A percentile compares a stretch with the other conserved stretches of the same genome.
These are phyloP conservation scores for Suhomyces faveliae DNA, from an alignment of 805 yeast species.

Conservation along the genomic window DNA sequence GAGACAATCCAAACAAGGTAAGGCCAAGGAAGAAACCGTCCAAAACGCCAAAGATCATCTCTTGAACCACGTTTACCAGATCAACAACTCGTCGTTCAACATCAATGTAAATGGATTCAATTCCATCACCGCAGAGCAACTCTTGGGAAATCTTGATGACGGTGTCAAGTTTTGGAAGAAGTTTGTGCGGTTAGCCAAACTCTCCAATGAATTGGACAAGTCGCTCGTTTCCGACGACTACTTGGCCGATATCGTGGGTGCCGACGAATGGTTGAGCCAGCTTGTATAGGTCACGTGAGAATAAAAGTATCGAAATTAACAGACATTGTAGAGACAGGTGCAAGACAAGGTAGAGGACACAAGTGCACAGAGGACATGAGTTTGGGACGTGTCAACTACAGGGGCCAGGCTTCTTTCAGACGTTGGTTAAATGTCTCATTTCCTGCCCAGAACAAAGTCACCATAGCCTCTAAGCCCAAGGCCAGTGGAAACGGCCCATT, in stretches of 20 bases:
- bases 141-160: constrained; percentile 27
- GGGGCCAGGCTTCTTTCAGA: neutral
- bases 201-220: constrained; percentile 26
- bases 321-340: neutral
- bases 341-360: neutral
- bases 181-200: constrained; percentile 27
- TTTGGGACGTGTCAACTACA: neutral
- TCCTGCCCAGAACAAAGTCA: neutral
- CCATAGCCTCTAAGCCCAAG: constrained; percentile 21
- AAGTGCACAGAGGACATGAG: neutral
- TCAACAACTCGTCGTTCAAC: constrained; percentile 37
- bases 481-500: constrained; percentile 48
- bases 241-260: constrained; percentile 20
- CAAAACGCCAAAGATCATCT: constrained; percentile 31
- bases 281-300: constrained; percentile 15
- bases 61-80: constrained; percentile 36
- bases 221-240: constrained; percentile 24
- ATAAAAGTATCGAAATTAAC: neutral
- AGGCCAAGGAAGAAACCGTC: constrained; percentile 26
- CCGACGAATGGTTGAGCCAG: constrained; percentile 32
- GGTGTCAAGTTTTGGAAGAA: constrained; percentile 38
- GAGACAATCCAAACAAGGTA: constrained; percentile 25
- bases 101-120: constrained; percentile 43
- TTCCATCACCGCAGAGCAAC: constrained; percentile 33
- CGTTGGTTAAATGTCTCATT: constrained; percentile 11